A percentile compares a stretch with the other conserved stretches of the same genome.
Evolutionary conservation across 345 rosid species (phyloP).

Genomic region (Rhodamnia rubescens): DNA sequence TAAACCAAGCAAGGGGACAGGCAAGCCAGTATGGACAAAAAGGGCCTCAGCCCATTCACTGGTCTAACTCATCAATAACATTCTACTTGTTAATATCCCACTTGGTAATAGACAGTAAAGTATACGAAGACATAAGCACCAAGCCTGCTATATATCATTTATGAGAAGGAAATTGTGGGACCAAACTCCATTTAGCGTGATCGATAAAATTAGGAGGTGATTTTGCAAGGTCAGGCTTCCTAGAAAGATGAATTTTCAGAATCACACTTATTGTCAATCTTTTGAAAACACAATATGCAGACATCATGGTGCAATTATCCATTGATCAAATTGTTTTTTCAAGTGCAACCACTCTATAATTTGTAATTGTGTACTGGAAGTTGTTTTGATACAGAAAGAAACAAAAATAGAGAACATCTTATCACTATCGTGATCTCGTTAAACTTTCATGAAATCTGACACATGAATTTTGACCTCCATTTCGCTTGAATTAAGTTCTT

Average conservation of each 20-base stretch:
- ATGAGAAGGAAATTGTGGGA: background rate
- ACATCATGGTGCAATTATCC: background rate
- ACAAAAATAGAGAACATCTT: background rate
- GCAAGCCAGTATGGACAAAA: background rate
- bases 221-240: background rate
- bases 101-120: background rate
- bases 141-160: background rate
- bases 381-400: background rate
- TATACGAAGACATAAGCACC: background rate
- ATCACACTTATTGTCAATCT: background rate
- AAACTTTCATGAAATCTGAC: background rate
- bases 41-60: background rate
- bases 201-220: background rate
- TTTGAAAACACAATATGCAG: background rate
- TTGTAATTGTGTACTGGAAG: background rate
- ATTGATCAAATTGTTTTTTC: background rate
- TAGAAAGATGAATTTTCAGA: background rate
- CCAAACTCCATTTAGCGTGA: background rate
- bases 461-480: background rate
- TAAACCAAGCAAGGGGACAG: background rate
- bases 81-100: background rate
- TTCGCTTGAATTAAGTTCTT: background rate
- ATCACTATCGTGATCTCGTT: background rate
- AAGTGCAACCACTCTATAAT: background rate
- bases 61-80: background rate